Evolutionary conservation across 2,329 filamentous ascomycete genomes (phyloP).

Genomic region (Rugonectria rugulosa): DNA sequence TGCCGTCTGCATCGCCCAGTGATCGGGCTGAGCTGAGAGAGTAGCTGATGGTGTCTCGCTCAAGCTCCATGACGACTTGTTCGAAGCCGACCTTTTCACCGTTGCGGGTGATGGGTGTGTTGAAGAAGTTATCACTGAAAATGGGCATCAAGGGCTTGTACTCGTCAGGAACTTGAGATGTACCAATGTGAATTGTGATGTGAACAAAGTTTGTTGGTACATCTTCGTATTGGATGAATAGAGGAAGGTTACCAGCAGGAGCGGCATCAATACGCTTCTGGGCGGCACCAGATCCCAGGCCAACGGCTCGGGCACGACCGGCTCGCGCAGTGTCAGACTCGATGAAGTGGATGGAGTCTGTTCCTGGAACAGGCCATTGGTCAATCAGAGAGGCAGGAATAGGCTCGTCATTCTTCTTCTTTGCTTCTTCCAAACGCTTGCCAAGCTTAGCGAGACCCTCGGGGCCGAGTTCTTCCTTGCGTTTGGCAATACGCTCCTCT

Average conservation of each 20-base stretch:
- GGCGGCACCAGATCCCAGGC: constrained; percentile 70
- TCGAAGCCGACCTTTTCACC: constrained; percentile 86
- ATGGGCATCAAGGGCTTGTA: constrained; percentile 84
- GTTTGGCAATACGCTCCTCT: constrained; percentile 76
- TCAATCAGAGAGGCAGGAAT: constrained; percentile 86
- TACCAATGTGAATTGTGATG: constrained; percentile 81
- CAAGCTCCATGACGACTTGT: constrained; percentile 88
- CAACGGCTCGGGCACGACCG: constrained; percentile 77
- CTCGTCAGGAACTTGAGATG: constrained; percentile 77
- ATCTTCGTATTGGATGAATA: constrained; percentile 98
- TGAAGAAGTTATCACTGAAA: constrained; percentile 94
- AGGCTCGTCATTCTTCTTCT: constrained; percentile 85
- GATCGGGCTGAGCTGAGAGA: constrained; percentile 71
- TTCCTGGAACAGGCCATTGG: constrained; percentile 80
- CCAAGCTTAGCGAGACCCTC: constrained; percentile 80
- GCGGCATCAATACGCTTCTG: constrained; percentile 80
- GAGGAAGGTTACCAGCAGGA: constrained; percentile 65
- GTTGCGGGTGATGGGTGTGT: constrained; percentile 80
- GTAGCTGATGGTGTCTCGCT: constrained; percentile 90
- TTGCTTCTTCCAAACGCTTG: constrained; percentile 80
- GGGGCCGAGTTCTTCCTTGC: constrained; percentile 81
- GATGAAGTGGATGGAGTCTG: constrained; percentile 95
- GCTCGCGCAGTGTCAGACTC: constrained; percentile 84
- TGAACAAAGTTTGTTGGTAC: constrained; percentile 93
- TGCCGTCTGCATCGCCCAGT: constrained; percentile 81